Conservation (phyloP, 805 yeast genomes). For the Alloascoidea africana region DNA sequence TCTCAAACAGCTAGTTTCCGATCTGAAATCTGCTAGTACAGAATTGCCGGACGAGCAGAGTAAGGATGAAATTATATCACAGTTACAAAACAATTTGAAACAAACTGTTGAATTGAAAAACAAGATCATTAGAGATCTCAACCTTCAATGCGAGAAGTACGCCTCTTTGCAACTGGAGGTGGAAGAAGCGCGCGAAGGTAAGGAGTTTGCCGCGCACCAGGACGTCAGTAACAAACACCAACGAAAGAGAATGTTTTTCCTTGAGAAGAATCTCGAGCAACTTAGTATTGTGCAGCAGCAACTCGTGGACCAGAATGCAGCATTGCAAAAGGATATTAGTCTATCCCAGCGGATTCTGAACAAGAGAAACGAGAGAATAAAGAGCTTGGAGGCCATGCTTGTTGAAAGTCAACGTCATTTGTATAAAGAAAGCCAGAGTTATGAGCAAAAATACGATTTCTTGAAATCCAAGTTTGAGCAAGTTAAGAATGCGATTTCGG, state of each 20-base stretch:
- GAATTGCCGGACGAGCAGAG: too few relatives aligned
- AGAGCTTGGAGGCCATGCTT: constrained; percentile 32
- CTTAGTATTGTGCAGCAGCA: constrained; percentile 45
- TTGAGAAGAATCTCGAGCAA: constrained; percentile 44
- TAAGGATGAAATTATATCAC: constrained; percentile 5
- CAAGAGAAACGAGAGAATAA: constrained; percentile 40
- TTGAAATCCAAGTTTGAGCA: constrained; percentile 8
- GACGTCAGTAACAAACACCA: constrained; percentile 13
- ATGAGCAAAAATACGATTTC: constrained; percentile 20
- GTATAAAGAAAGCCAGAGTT: constrained; percentile 30
- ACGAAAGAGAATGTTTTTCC: constrained; percentile 32
- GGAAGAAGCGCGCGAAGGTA: constrained; percentile 21
- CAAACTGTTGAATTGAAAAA: constrained; percentile 8
- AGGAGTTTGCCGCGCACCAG: constrained; percentile 14
- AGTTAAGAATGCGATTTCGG: constrained; percentile 3
- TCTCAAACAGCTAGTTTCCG: neutral
- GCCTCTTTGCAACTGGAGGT: constrained; percentile 28
- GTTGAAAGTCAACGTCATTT: constrained; percentile 34
- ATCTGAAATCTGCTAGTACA: constrained; percentile 4
- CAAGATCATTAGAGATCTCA: constrained; percentile 12
- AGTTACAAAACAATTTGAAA: constrained; percentile 6
- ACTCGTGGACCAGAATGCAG: constrained; percentile 43
- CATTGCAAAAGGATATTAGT: constrained; percentile 38
- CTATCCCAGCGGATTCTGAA: constrained; percentile 41
- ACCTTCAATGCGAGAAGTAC: constrained; percentile 13